Evolutionary conservation across 2,329 filamentous ascomycete genomes (phyloP).

Genomic region (Botrytis hyacinthi): DNA sequence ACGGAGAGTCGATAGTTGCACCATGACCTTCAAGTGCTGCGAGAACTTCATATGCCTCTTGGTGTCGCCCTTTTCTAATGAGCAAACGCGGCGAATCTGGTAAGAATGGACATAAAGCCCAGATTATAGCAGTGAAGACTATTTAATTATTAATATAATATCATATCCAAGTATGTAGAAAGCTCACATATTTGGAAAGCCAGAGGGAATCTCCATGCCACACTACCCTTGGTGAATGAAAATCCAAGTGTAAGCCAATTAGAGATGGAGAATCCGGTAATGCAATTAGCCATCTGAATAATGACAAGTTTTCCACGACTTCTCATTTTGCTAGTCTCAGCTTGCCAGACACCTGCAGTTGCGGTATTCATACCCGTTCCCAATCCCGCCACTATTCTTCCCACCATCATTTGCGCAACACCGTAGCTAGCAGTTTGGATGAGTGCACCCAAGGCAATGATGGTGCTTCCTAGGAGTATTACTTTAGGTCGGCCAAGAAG

Average conservation of each 20-base stretch:
- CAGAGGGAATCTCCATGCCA: slow-evolving; percentile 62
- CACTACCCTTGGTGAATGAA: slow-evolving; percentile 47
- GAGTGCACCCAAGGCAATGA: slow-evolving; percentile 57
- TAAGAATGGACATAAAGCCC: slow-evolving; percentile 50
- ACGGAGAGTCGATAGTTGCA: slow-evolving; percentile 36
- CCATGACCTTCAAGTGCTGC: slow-evolving; percentile 39
- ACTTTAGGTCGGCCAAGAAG: slow-evolving; percentile 55
- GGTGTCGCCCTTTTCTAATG: slow-evolving; percentile 45
- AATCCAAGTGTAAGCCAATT: slow-evolving; percentile 62
- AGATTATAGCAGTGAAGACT: slow-evolving; percentile 58
- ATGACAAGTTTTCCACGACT: slow-evolving; percentile 59
- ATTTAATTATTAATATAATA: slow-evolving; percentile 35
- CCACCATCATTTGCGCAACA: slow-evolving; percentile 54
- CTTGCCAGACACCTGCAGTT: slow-evolving; percentile 58
- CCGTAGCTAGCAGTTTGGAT: slow-evolving; percentile 44
- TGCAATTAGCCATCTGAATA: slow-evolving; percentile 58
- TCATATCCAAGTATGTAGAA: no score
- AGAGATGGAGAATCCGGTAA: slow-evolving; percentile 43
- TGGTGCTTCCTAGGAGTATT: slow-evolving; percentile 54
- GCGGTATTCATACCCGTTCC: slow-evolving; percentile 51
- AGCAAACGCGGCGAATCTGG: slow-evolving; percentile 53
- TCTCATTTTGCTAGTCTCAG: slow-evolving; percentile 56
- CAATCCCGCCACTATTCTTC: slow-evolving; percentile 50
- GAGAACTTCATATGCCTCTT: slow-evolving; percentile 47
- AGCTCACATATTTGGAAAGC: slow-evolving; percentile 46